Evolutionary conservation across 1,284 basidiomycete species (phyloP), one percentile per base, ranked within the genome.

Genomic region (Pseudomicrostroma phylloplanum): DNA sequence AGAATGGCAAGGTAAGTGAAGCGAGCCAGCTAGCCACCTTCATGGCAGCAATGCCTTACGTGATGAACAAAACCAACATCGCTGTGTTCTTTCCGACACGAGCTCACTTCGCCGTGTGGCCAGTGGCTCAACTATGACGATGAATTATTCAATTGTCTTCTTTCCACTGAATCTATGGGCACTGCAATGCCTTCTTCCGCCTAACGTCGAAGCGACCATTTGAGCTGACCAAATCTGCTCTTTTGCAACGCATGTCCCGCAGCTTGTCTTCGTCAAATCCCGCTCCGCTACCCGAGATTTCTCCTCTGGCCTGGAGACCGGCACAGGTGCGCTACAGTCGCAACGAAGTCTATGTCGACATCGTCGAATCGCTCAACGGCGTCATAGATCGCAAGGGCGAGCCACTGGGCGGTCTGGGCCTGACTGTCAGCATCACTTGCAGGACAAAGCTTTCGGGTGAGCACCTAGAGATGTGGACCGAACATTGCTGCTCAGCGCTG

Each of bases 31-130:
- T 6, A 48, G 21, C 12, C 17, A 6, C 15, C 30, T 36, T 36
- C 30, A 36, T 36, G 30, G 30, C 30, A 36, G 30, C 30, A 54
- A 17, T 54, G 21, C 25, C 23, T 54, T 19, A 25, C 19, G 21
- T 54, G 51, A 54, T 54, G 51, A 54, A 54, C 21, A 54, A 23
- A 48, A 15, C 51, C 21, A 54, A 23, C 19, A 23, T 54, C 51
- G 51, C 51, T 54, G 51, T 54, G 51, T 54, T 54, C 51, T 54
- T 54, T 54, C 51, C 51, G 51, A 54, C 25, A 23, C 25, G 51
- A 25, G 21, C 21, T 48, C 6, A 2, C 51, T 54, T 54, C 51
- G 51, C 51, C 51, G 51, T 54, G 8, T 25, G 51, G 51, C 51
- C 51, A 54, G 51, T 2, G 13, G 21, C 17, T 48, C 46, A 25